Conservation (phyloP, 306 rosid species). For the Trifolium dubium region DNA sequence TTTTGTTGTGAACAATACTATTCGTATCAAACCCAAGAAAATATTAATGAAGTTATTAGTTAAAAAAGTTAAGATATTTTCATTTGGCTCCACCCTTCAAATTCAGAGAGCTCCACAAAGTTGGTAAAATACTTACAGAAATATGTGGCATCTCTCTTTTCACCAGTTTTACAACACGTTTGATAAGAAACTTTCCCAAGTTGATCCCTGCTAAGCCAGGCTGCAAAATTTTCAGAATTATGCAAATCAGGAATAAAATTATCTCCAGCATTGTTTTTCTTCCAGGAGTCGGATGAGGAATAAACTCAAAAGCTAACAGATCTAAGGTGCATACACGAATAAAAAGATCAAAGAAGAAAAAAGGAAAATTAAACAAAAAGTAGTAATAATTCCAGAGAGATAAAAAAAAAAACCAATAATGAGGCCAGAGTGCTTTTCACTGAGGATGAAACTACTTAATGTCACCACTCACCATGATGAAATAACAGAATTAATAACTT, state of each 20-base stretch:
- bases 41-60: background rate
- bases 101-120: slow-evolving; percentile 33
- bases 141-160: slow-evolving; percentile 90
- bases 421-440: slow-evolving; percentile 39
- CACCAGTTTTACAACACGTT: slow-evolving; percentile 85
- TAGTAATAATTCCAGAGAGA: slow-evolving; percentile 23
- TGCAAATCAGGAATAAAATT: slow-evolving; percentile 38
- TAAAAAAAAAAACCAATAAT: slow-evolving; percentile 29
- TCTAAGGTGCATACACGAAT: slow-evolving; percentile 35
- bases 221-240: slow-evolving; percentile 55
- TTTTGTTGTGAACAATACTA: slow-evolving; percentile 29
- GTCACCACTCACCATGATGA: slow-evolving; percentile 23
- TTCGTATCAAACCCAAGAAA: slow-evolving; percentile 20
- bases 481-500: slow-evolving; percentile 8
- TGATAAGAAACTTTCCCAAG: slow-evolving; percentile 89
- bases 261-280: slow-evolving; percentile 19
- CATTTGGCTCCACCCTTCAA: slow-evolving; percentile 33
- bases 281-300: slow-evolving; percentile 8
- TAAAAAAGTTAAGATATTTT: background rate
- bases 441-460: slow-evolving; percentile 19
- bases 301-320: slow-evolving; percentile 39
- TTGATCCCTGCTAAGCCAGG: slow-evolving; percentile 96
- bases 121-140: slow-evolving; percentile 63
- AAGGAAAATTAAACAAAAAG: slow-evolving; percentile 23
- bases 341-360: slow-evolving; percentile 17